Base-by-base conservation (phyloP, 2,329 filamentous ascomycete species). In the Daldinia sp. region DNA sequence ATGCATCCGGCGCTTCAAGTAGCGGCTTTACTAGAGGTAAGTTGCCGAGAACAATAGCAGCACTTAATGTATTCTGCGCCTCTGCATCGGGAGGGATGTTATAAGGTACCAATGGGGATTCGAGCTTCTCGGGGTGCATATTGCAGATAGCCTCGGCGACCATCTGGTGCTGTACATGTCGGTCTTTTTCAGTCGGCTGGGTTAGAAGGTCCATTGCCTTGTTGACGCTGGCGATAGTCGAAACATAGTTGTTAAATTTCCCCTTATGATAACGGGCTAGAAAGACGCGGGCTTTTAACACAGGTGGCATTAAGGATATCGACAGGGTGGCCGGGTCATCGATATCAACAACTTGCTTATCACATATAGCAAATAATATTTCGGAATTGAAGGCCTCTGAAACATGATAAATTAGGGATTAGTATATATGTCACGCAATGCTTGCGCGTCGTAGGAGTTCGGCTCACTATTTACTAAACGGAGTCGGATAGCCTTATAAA, bases 41-140 rank as follows among this genome's bases (percentile, higher is more conserved):
- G 8, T 51, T 34, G 5, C 55, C 35, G 11, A 51, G 27, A 45
- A 58, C 55, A 57, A 57, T 50, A 21, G 54, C 27, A 29, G 8
- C 30, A 23, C 41, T 34, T 1, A 56, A 19, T 7, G 48, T 19
- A 37, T 56, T 37, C 19, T 56, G 53, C 15, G 29, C 11, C 29
- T 29, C 37, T 6, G 23, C 23, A 5, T 41, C 9, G 37, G 19
- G 6, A 13, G 9, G 10, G 8, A 9, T 23, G 13, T 21, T 21
- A 19, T 13, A 3, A 4, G 4, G 3, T 23, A 4, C 37, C 37
- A 23, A 6, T 1, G 19, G n/a, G n/a, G n/a, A n/a, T 27, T 2
- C 1, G 25, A 32, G 11, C n/a, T 10, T 9, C 6, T 5, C 11
- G 7, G 30, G 41, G 34, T 48, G 19, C 25, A 37, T 32, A 35